phyloP scores from a whole-genome alignment of 129 eudicot genomes.

The Flaveria sonorensis region DNA sequence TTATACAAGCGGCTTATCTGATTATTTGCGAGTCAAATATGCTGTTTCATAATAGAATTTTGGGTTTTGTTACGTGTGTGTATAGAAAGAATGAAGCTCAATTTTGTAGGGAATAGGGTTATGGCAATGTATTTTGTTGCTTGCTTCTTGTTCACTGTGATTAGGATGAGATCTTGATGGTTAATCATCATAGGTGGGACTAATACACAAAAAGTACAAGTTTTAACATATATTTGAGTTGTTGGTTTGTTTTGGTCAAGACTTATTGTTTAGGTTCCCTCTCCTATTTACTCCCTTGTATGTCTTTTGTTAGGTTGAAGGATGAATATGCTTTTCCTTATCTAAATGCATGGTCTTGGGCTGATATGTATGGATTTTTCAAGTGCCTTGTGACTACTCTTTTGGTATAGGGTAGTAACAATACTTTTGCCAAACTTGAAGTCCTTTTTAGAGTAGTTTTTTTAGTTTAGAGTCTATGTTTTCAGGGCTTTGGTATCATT shows the following conservation, averaged over 20 bases:
- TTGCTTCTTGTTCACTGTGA: not conserved
- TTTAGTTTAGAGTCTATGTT: not conserved
- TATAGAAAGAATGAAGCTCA: not conserved
- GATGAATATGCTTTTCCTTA: not conserved
- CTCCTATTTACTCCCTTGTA: too few species aligned
- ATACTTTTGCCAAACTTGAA: not conserved
- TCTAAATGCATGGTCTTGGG: too few species aligned
- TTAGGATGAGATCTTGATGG: not conserved
- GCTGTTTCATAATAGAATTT: not conserved
- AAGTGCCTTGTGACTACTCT: not conserved
- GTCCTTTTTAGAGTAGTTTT: not conserved
- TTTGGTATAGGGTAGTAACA: not conserved
- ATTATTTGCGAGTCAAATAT: not conserved
- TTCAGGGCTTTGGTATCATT: too few species aligned
- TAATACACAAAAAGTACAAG: not conserved
- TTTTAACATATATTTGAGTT: not conserved
- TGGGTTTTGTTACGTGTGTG: not conserved
- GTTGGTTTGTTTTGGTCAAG: not conserved
- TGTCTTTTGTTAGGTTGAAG: not conserved
- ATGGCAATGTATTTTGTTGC: not conserved
- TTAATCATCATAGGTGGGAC: not conserved
- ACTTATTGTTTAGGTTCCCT: not conserved
- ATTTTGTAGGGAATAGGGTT: not conserved
- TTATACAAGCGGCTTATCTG: not conserved
- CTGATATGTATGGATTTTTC: not conserved